These are phyloP conservation scores for Penicillium parvum DNA, from an alignment of 495 filamentous ascomycete species.

Conservation along the genomic window DNA sequence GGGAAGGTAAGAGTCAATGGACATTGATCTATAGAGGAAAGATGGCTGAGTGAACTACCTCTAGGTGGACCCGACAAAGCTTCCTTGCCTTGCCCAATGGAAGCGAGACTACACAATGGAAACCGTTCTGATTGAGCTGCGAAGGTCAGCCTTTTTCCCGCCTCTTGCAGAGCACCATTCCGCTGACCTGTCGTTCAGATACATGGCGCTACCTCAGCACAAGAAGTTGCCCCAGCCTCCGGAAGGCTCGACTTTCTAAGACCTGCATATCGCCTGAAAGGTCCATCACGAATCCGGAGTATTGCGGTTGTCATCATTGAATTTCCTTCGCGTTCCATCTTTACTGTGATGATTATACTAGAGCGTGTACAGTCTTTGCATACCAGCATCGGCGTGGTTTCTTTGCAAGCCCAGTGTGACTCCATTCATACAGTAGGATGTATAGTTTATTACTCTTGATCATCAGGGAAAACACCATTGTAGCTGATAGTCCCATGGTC, in stretches of 20 bases:
- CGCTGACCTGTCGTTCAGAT: constrained; percentile 48
- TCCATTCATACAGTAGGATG: too few species aligned
- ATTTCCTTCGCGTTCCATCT: constrained; percentile 24
- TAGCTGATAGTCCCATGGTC: too few species aligned
- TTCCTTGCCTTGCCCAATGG: constrained; percentile 84
- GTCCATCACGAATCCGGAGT: constrained; percentile 27
- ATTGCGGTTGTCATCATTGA: constrained; percentile 28
- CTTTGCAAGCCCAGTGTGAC: constrained; percentile 19
- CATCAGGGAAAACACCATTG: too few species aligned
- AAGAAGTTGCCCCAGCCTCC: constrained; percentile 94
- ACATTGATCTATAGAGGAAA: not conserved
- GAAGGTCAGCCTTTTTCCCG: constrained; percentile 50
- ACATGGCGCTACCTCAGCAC: constrained; percentile 88
- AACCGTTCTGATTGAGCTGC: constrained; percentile 83
- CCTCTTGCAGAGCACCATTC: not conserved
- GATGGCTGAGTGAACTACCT: constrained; percentile 1
- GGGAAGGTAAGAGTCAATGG: constrained; percentile 55
- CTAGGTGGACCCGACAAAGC: constrained; percentile 77
- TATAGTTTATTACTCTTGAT: too few species aligned
- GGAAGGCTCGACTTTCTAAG: constrained; percentile 74
- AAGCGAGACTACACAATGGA: constrained; percentile 88
- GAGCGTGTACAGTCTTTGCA: constrained; percentile 44
- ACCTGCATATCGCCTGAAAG: constrained; percentile 13
- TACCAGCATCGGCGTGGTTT: constrained; percentile 33
- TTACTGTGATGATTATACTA: constrained; percentile 22